Evolutionary conservation across 768 basidiomycete species (phyloP), one percentile per base, ranked within the genome.

Genomic region (Mycena maculata): DNA sequence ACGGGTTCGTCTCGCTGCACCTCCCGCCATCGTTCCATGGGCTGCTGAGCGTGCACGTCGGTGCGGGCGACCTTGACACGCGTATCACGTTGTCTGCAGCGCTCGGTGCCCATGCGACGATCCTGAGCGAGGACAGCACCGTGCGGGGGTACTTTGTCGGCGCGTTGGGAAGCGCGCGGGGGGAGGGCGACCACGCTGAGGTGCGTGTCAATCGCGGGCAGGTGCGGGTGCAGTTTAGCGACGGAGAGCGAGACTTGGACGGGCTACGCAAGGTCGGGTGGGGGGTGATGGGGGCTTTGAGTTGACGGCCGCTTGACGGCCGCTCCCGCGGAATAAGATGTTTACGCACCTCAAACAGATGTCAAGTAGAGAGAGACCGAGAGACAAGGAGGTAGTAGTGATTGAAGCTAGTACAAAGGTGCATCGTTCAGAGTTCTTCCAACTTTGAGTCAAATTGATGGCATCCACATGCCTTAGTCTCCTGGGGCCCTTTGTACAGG

Each of bases 11-110:
- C 53, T 73, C 75, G 47, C 73, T 86, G 12, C 77, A 81, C 39
- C 75, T 86, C 15, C 85, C 85, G 27, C 74, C 74, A 20, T 81
- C 83, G 11, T 83, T 84, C 73, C 79, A 76, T 45, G 85, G 84
- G 0, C 79, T 81, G 3, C 71, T 83, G 20, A 79, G 76, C 0
- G 72, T 84, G 25, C 70, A 73, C 57, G 75, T 84, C 39, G 73
- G 73, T 18, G 77, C 74, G 0, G 82, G 82, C 7, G 76, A 82
- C 65, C 73, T 83, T 22, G 80, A 79, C 42, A 72, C 68, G 12
- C 82, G 80, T 57, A 72, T 82, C 5, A 70, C 72, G 11, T 75
- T 83, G 11, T 82, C 81, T 9, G 61, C 60, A 5, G 77, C 68
- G 15, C 71, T 82, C 23, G 48, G 58, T 31, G 69, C 64, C 5